Conservation (phyloP, 2,329 filamentous ascomycete species). For the Fusarium fracticaudum region DNA sequence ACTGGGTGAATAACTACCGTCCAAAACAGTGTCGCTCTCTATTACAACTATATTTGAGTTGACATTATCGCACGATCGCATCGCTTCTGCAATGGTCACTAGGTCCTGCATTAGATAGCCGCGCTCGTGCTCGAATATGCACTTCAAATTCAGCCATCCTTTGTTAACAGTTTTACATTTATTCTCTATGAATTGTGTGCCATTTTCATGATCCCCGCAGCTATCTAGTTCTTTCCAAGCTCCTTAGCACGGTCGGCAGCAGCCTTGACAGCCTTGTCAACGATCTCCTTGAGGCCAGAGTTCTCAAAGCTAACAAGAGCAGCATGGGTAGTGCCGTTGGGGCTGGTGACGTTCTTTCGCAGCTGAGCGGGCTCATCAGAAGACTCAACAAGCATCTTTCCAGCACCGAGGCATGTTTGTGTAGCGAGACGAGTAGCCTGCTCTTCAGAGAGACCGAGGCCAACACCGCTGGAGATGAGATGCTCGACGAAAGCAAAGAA, state of each 20-base stretch:
- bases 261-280: conserved; percentile 58
- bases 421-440: conserved; percentile 60
- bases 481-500: conserved; percentile 65
- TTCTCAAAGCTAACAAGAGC: conserved; percentile 60
- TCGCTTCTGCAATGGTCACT: neutral
- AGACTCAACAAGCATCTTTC: conserved; percentile 60
- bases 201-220: accelerated
- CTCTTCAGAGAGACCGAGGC: conserved; percentile 57
- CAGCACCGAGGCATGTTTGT: conserved; percentile 62
- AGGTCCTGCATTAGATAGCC: accelerated
- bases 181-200: accelerated
- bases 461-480: conserved; percentile 55
- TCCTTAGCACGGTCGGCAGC: conserved; percentile 55
- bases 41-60: neutral
- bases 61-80: neutral
- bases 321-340: conserved; percentile 61
- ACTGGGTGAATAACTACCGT: too few relatives aligned
- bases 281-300: conserved; percentile 54
- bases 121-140: accelerated
- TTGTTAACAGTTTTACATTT: neutral
- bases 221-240: conserved; percentile 50
- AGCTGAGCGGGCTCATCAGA: conserved; percentile 57
- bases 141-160: neutral
- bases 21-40: neutral
- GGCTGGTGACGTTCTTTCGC: conserved; percentile 62